Base-by-base conservation (phyloP, 768 basidiomycete genomes). In the Auriscalpium microsporum region DNA sequence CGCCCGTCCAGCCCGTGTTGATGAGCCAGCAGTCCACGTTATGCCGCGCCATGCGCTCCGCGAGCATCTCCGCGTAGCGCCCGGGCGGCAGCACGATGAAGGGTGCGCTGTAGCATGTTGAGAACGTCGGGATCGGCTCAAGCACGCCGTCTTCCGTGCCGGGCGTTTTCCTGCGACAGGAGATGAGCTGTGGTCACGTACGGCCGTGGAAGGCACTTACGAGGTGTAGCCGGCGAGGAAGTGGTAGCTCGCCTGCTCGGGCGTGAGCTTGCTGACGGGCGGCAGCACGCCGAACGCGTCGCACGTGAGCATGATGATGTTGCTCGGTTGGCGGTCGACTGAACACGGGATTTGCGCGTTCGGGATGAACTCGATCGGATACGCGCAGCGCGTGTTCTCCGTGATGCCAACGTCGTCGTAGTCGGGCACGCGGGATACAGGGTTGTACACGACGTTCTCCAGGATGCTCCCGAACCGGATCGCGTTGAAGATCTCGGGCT, bases 311-410 rank as follows among this genome's bases (percentile, higher is more conserved):
- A 94, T 93, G 73, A 94, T 89, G 71, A 94, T 94, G 72, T 92
- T 96, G 67, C 80, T 86, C 23, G 95, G 95, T 71, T 96, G 95
- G 45, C 78, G 78, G 63, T 88, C 77, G 64, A 92, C 89, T 45
- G 83, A 64, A 73, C 95, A 98, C 28, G 95, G 95, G 64, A 98
- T 90, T 71, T 89, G 81, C 56, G 95, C 94, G 68, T 96, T 94
- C 58, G 90, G 85, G 62, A 99, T 98, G 76, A 76, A 91, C 68
- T 99, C 95, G 71, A 99, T 99, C 10, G 96, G 95, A 74, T 99
- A 98, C 28, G 95, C 94, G 71, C 96, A 99, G 49, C 96, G 92
- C 23, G 96, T 99, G 78, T 99, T 99, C 75, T 99, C 96, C 10
- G 96, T 99, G 73, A 98, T 98, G 70, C 85, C 78, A 63, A 93